Percentiles rank a stretch among this genome's conserved stretches.
Evolutionary conservation across 1,139 yeast species (phyloP).

Genomic region (Debaryomyces sp.): DNA sequence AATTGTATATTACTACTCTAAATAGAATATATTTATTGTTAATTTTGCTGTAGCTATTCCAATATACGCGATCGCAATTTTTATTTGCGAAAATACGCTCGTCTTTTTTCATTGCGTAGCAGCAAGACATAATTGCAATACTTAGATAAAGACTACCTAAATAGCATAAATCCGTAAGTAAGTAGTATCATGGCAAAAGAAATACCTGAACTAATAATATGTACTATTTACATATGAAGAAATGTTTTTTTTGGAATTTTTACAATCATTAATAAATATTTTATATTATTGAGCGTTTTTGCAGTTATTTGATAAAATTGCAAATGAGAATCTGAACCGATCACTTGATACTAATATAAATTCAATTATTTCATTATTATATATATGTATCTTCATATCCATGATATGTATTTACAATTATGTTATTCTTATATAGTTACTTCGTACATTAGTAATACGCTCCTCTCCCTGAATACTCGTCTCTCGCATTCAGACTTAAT

Average conservation of each 20-base stretch:
- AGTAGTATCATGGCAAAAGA: background rate
- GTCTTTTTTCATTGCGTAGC: background rate
- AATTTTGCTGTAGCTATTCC: background rate
- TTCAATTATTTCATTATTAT: background rate
- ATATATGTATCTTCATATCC: background rate
- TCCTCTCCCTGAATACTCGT: slow-evolving; percentile 10
- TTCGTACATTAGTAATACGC: slow-evolving; percentile 10
- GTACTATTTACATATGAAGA: no score
- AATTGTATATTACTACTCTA: background rate
- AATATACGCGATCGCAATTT: background rate
- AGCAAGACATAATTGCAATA: no score
- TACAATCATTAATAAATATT: background rate
- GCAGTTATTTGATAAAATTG: background rate
- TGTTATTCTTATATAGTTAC: no score
- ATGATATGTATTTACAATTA: no score
- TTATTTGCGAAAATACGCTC: background rate
- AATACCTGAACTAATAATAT: no score
- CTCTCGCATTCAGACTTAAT: background rate
- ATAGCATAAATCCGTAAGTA: background rate
- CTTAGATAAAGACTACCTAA: background rate
- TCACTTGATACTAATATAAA: no score
- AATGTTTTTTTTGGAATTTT: background rate
- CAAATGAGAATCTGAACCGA: background rate
- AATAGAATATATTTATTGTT: background rate
- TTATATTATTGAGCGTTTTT: background rate